Percentiles rank a stretch among this genome's conserved stretches.
phyloP scores from a whole-genome alignment of 176 grass and related monocot genomes.

The Oropetium thomaeum region DNA sequence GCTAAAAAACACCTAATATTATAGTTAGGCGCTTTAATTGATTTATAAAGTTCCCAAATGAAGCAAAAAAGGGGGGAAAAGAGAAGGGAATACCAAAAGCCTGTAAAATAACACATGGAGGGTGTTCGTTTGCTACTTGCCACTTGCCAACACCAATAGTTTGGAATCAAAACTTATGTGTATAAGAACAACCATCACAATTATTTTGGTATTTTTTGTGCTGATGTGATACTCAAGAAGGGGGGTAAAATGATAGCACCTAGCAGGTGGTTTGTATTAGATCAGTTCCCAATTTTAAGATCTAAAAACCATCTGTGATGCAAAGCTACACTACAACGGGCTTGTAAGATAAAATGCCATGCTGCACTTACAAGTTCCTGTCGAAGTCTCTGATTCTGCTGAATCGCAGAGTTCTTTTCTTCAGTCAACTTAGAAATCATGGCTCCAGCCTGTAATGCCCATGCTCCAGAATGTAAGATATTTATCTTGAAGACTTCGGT shows the following conservation, averaged over 20 bases:
- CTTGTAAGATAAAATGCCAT: conserved; percentile 15
- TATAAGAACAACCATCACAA: not conserved
- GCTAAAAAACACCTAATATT: too few relatives aligned
- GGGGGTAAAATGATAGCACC: not conserved
- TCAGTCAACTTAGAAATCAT: conserved; percentile 63
- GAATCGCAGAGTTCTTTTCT: conserved; percentile 70
- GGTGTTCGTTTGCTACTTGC: not conserved
- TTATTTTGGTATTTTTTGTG: not conserved
- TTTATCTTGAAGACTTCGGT: not conserved
- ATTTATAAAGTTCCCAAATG: not conserved
- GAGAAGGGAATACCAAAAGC: not conserved
- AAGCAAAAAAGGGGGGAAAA: not conserved
- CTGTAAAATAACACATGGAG: not conserved
- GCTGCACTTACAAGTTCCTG: conserved; percentile 59
- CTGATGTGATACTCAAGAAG: not conserved
- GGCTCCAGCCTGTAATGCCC: conserved; percentile 44
- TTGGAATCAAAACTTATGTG: not conserved
- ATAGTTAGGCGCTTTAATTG: not conserved
- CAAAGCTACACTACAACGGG: not conserved
- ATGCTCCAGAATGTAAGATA: conserved; percentile 21
- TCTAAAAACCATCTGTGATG: not conserved
- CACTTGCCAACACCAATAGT: not conserved
- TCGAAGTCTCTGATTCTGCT: conserved; percentile 64
- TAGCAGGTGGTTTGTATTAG: not conserved
- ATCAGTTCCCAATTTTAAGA: not conserved